A percentile compares a stretch with the other conserved stretches of the same genome.
Evolutionary conservation across 441 rosid genomes (phyloP).

Genomic region (Sinapis alba): DNA sequence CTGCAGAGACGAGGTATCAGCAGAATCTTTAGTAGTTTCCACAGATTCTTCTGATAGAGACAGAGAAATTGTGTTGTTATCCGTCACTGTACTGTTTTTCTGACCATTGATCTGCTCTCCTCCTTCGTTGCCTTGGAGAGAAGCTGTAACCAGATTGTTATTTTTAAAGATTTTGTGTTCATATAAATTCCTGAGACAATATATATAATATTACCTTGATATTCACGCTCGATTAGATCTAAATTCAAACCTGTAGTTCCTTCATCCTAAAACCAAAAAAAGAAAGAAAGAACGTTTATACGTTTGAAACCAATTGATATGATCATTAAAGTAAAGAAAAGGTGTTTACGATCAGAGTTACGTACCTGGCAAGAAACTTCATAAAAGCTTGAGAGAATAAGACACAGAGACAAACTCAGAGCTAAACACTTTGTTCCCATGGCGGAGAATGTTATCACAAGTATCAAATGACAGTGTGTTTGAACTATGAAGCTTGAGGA

Average conservation of each 20-base stretch:
- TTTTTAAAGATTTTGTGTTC: neutral
- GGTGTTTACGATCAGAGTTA: neutral
- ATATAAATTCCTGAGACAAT: neutral
- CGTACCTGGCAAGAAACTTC: slow-evolving; percentile 41
- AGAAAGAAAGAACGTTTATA: slow-evolving; percentile 5
- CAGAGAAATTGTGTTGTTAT: slow-evolving; percentile 38
- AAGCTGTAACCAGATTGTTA: slow-evolving; percentile 18
- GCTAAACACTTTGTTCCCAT: slow-evolving; percentile 37
- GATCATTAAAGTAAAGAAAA: too few relatives aligned
- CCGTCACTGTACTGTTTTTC: slow-evolving; percentile 36
- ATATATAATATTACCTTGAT: slow-evolving; percentile 23
- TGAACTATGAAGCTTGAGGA: slow-evolving; percentile 6
- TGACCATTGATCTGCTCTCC: slow-evolving; percentile 30
- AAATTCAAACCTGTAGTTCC: slow-evolving; percentile 30
- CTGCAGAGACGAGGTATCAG: slow-evolving; percentile 32
- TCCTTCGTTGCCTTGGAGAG: slow-evolving; percentile 35
- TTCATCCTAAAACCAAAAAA: slow-evolving; percentile 27
- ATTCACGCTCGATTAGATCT: slow-evolving; percentile 33
- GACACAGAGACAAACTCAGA: slow-evolving; percentile 35
- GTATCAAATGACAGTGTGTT: slow-evolving; percentile 9
- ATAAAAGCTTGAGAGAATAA: slow-evolving; percentile 24
- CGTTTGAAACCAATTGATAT: neutral
- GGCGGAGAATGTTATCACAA: slow-evolving; percentile 17
- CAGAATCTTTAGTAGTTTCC: slow-evolving; percentile 21
- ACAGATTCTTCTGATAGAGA: slow-evolving; percentile 34